Base-by-base conservation (phyloP, 2,329 filamentous ascomycete species). In the Geosmithia morbida region DNA sequence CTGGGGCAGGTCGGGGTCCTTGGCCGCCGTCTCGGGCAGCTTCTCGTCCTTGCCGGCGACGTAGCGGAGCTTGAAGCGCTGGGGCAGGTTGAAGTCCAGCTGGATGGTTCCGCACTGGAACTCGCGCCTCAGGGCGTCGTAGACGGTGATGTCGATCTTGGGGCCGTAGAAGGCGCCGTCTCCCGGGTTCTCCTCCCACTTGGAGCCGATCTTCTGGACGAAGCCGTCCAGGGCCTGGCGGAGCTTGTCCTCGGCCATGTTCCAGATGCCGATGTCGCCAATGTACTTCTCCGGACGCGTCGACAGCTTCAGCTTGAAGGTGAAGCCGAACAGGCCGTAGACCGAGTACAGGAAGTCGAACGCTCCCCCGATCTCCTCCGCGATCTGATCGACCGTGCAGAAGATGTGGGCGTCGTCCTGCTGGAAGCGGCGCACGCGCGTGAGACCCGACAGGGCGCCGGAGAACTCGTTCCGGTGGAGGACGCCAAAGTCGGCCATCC, bases 121-220 rank as follows among this genome's bases (percentile, higher is more conserved):
- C 48, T 65, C 86, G 61, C 89, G 79, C 65, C 81, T 80, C 54
- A 96, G 71, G 43, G 87, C 87, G 65, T 96, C 90, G 46, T 81
- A 83, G 59, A 98, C 89, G 51, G 87, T 94, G 59, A 98, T 92
- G 58, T 98, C 92, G 56, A 97, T 95, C 77, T 98, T 98, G 46
- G 92, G 92, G 2, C 92, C 92, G 64, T 98, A 98, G 69, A 97
- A 98, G 47, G 92, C 92, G 60, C 92, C 92, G 57, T 98, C 92
- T 49, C 90, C 92, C 50, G 87, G 84, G 66, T 97, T 95, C 46
- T 95, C 72, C 63, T 87, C 84, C 92, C 92, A 98, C 52, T 80
- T 71, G 33, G 80, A 74, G 50, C 82, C 77, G 37, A 65, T 64
- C 48, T 65, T 63, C 18, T 66, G 67, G 48, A 78, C 74, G 64